Evolutionary conservation across 176 grass and related monocot species (phyloP), one percentile per base, ranked within the genome.

Genomic region (Oryza punctata): DNA sequence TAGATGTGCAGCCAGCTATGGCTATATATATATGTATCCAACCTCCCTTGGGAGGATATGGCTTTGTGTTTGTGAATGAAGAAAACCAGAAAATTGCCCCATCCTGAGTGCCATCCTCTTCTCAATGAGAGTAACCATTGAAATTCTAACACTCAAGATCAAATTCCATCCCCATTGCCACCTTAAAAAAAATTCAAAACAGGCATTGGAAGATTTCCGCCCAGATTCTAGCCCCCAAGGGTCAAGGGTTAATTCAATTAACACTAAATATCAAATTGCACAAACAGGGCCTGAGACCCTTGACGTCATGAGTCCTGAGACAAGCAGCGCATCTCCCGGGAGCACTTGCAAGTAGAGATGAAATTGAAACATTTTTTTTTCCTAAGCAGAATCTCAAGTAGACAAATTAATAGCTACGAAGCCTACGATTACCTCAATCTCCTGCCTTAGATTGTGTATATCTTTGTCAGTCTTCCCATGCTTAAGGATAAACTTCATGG

Each of bases 401-500:
- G 52, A 24, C 0, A 63, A 18, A 63, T 6, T 1, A 47, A 75
- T 24, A 88, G 23, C 29, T 52, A 41, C n/a, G n/a, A n/a, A n/a
- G n/a, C n/a, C n/a, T n/a, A n/a, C 18, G 76, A 10, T 43, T 67
- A 94, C 90, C 87, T 98, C 92, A 27, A 99, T 99, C 72, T 99
- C 96, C 85, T 96, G 96, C 78, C 93, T 90, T 50, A 99, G 85
- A 69, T 99, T 98, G 74, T 98, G 93, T 23, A 98, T 78, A 70
- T 98, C 96, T 87, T 98, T 98, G 18, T 99, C 91, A 1, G 78
- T 96, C 77, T 99, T 99, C 32, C 91, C 93, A 21, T 92, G 96
- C 77, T 99, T 96, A 27, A 99, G 85, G 46, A 99, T 96, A 44
- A 99, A 96, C 86, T 99, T 99, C 96, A 99, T 94, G 11, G 93